phyloP scores from a whole-genome alignment of 1,284 basidiomycete species.

The Cutaneotrichosporon cutaneum region DNA sequence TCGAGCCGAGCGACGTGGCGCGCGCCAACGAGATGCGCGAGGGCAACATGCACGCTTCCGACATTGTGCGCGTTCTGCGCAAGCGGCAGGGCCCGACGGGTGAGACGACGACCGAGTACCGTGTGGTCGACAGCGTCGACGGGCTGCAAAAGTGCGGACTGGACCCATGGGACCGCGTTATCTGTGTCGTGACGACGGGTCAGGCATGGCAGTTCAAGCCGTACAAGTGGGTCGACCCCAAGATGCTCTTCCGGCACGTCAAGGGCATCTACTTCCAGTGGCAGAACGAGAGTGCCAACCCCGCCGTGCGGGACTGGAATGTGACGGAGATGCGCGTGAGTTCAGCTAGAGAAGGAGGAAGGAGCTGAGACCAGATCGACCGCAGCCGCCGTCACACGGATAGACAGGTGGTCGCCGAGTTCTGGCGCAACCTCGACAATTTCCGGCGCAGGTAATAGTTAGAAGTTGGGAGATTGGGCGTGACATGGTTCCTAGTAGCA shows the following conservation, averaged over 20 bases:
- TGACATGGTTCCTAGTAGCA: background rate
- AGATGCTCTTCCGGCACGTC: conserved; percentile 87
- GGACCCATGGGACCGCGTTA: conserved; percentile 89
- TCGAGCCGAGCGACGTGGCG: conserved; percentile 74
- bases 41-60: conserved; percentile 74
- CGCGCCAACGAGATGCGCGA: conserved; percentile 57
- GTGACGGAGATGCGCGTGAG: conserved; percentile 85
- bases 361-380: conserved; percentile 65
- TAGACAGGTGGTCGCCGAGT: conserved; percentile 88
- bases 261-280: conserved; percentile 91
- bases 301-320: conserved; percentile 93
- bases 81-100: conserved; percentile 59
- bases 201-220: conserved; percentile 96
- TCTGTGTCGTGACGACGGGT: conserved; percentile 95
- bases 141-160: conserved; percentile 85
- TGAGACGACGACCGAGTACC: conserved; percentile 59
- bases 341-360: conserved; percentile 12
- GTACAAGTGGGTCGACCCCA: conserved; percentile 94
- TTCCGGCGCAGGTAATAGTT: conserved; percentile 2
- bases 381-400: conserved; percentile 88
- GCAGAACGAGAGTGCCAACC: conserved; percentile 84
- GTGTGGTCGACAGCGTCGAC: conserved; percentile 89
- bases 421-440: conserved; percentile 83
- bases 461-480: background rate
- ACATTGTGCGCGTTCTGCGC: conserved; percentile 78